phyloP scores from a whole-genome alignment of 2,329 filamentous ascomycete genomes.

The Xenoacremonium recifei region DNA sequence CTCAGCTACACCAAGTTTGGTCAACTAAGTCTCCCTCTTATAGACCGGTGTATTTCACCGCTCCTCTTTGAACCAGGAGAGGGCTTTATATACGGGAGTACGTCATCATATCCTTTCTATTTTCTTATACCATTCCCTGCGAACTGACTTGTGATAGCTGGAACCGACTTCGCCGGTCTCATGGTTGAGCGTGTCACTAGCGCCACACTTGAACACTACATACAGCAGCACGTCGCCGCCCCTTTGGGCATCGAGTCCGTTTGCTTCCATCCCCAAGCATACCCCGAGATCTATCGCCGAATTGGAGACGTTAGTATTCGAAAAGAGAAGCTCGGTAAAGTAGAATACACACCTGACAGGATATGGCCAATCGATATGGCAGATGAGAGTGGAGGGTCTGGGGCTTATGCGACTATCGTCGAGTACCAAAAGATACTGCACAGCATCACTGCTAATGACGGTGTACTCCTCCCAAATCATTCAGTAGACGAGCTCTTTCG shows the following conservation, averaged over 20 bases:
- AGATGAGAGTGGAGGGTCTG: background rate
- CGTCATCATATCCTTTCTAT: background rate
- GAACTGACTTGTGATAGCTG: background rate
- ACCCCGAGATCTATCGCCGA: background rate
- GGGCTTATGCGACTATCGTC: background rate
- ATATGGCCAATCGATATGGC: background rate
- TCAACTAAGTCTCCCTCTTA: background rate
- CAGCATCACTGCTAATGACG: background rate
- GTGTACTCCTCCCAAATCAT: background rate
- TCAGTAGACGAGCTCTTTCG: background rate
- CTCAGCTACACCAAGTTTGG: background rate
- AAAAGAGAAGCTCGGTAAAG: background rate
- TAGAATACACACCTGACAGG: background rate
- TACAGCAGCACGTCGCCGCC: background rate
- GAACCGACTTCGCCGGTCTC: background rate
- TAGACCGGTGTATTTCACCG: background rate
- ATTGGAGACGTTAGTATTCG: background rate
- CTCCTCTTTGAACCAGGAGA: background rate
- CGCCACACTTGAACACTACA: background rate
- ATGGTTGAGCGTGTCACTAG: background rate
- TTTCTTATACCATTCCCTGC: background rate
- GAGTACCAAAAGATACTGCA: background rate
- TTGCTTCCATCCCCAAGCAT: background rate
- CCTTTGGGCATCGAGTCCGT: background rate
- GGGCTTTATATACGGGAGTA: background rate